Base-by-base conservation (phyloP, 345 rosid genomes). In the Sapria himalayana region DNA sequence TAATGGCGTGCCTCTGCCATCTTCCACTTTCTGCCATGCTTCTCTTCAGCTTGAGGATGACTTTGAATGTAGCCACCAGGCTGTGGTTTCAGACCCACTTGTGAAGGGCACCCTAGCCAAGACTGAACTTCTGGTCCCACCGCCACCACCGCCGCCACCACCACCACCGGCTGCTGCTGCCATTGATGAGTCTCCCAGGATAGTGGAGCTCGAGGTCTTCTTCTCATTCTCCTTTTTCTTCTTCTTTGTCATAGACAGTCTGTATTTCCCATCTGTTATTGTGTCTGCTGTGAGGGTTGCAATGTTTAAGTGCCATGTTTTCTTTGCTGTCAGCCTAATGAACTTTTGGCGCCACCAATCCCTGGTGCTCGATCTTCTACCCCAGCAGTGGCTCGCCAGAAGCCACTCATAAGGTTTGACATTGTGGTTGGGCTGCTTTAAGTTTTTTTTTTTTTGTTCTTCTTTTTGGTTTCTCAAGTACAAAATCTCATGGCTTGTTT, bases 161-260 rank as follows among this genome's bases (percentile, higher is more conserved):
- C 73, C 18, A 25, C 54, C 34, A 57, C 51, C 45, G 55, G 64
- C 52, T 37, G 52, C 55, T 54, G 41, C 60, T 53, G 55, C 64
- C 3, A 50, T 55, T 51, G 43, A 57, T 61, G 47, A 51, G 15
- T 51, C 25, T 39, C 25, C 62, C 10, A 47, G 55, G 47, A 37
- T 74, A 27, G 95, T 76, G 61, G 98, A 89, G 73, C 94, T 82
- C 7, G 95, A 89, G 98, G 98, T 89, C 41, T 44, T 46, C 23
- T 46, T 51, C 45, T 24, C 63, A 34, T 13, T 15, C 47, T 37
- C 27, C 31, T 4, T 18, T 38, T 2, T 3, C 21, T 16, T 50
- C 46, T 32, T 15, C 49, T 31, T 35, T 22, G 12, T 40, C 9
- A 9, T 4, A 18, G 29, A 36, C 19, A 23, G 35, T 33, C 21